phyloP scores from a whole-genome alignment of 1,284 basidiomycete species.

The Cutaneotrichosporon arboriforme region DNA sequence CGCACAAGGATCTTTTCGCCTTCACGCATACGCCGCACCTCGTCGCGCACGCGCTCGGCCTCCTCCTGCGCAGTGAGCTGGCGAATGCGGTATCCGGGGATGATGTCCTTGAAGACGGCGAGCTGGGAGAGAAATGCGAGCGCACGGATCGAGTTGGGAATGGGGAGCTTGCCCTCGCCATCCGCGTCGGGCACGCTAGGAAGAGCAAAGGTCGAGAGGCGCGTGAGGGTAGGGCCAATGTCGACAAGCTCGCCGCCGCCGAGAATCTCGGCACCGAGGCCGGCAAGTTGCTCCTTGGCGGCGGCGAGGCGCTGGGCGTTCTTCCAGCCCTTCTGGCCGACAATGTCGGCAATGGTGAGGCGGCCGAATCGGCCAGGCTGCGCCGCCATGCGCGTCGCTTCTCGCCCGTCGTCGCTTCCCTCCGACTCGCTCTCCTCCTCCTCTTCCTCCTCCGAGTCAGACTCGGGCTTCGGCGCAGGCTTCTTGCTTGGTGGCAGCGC shows the following conservation, averaged over 20 bases:
- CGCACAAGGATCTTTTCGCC: constrained; percentile 93
- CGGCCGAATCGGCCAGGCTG: constrained; percentile 63
- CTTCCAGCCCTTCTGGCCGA: constrained; percentile 55
- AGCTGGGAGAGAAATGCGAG: constrained; percentile 85
- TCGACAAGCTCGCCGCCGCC: constrained; percentile 57
- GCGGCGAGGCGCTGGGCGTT: constrained; percentile 63
- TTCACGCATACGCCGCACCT: constrained; percentile 82
- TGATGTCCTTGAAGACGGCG: constrained; percentile 91
- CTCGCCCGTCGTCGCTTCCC: constrained; percentile 51
- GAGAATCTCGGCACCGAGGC: constrained; percentile 81
- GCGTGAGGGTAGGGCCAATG: constrained; percentile 68
- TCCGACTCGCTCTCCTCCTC: constrained; percentile 49
- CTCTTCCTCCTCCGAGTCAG: constrained; percentile 49
- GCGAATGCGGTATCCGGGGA: constrained; percentile 81
- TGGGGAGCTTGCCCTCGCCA: constrained; percentile 53
- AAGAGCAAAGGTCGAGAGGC: constrained; percentile 77
- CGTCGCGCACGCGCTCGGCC: constrained; percentile 88
- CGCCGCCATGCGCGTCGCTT: constrained; percentile 37
- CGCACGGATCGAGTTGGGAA: constrained; percentile 78
- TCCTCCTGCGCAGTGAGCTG: constrained; percentile 83
- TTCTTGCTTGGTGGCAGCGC: constrained; percentile 48
- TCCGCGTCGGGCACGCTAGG: constrained; percentile 59
- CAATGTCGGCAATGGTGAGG: constrained; percentile 68
- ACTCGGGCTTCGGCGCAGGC: constrained; percentile 40
- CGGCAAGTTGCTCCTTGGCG: constrained; percentile 85